Conservation (phyloP, 306 rosid genomes). For the Pterocarpus santalinus region DNA sequence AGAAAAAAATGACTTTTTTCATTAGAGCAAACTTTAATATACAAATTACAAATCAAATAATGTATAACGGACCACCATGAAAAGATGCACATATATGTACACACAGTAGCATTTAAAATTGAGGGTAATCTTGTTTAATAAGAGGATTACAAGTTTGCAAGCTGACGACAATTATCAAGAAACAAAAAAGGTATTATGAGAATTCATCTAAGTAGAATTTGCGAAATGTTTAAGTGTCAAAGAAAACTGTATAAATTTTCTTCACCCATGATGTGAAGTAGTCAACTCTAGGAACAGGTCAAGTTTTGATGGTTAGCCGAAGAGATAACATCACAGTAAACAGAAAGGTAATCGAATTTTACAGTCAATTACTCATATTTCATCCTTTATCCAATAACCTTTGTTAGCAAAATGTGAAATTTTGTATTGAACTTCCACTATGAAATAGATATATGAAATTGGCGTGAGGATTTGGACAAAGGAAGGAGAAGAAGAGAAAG, state of each 20-base stretch:
- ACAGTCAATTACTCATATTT: too few relatives aligned
- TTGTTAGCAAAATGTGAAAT: background rate
- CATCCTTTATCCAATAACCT: background rate
- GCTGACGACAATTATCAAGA: background rate
- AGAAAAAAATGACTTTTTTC: too few relatives aligned
- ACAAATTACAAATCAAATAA: too few relatives aligned
- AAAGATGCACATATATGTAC: too few relatives aligned
- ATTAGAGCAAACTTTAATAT: too few relatives aligned
- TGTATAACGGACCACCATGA: too few relatives aligned
- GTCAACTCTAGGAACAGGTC: background rate
- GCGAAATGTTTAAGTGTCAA: background rate
- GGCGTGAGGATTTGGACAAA: background rate
- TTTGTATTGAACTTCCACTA: background rate
- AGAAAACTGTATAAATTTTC: background rate
- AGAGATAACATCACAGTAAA: background rate
- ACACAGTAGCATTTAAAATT: too few relatives aligned
- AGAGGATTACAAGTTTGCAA: background rate
- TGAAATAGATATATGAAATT: background rate
- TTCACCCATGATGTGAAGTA: background rate
- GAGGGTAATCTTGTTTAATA: too few relatives aligned
- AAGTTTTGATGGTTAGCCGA: background rate
- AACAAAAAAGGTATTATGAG: background rate
- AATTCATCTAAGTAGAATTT: background rate
- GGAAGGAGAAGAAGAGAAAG: slow-evolving; percentile 51
- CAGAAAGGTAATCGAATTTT: too few relatives aligned